Percentiles rank a stretch among this genome's conserved stretches.
These are phyloP conservation scores for Eutrema yunnanense DNA, from an alignment of 345 rosid genomes.

Conservation along the genomic window DNA sequence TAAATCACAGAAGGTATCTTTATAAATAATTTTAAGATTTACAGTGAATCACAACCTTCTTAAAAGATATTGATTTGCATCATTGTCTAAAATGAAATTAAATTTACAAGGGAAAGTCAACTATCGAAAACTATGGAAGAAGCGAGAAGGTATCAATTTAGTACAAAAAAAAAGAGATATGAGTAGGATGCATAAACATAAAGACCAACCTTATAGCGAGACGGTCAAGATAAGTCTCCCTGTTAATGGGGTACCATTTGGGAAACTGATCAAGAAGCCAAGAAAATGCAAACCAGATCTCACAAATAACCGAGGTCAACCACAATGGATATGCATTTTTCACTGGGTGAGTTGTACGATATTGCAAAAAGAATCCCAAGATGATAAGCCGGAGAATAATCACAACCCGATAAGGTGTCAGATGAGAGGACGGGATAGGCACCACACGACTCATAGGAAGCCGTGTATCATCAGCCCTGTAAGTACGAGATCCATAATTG, in stretches of 20 bases:
- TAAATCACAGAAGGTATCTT: neutral
- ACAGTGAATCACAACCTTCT: neutral
- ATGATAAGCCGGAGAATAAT: conserved; percentile 93
- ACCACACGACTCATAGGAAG: conserved; percentile 92
- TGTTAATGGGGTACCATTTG: conserved; percentile 92
- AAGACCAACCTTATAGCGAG: conserved; percentile 73
- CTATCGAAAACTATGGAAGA: neutral
- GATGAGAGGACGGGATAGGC: conserved; percentile 73
- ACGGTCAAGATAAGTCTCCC: conserved; percentile 97
- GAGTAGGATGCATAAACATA: neutral
- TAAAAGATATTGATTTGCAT: neutral
- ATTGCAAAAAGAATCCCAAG: conserved; percentile 95
- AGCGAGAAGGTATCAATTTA: neutral
- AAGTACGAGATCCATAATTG: conserved; percentile 18
- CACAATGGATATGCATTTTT: conserved; percentile 89
- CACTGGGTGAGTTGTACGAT: conserved; percentile 95
- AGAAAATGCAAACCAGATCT: conserved; percentile 99
- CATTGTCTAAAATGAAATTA: neutral
- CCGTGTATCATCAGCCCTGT: conserved; percentile 93
- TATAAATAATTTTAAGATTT: neutral
- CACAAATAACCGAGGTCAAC: conserved; percentile 95
- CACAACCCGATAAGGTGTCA: conserved; percentile 81
- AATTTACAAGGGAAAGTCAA: neutral
- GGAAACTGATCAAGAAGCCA: conserved; percentile 99
- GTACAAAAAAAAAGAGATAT: neutral